Percentiles rank a stretch among this genome's conserved stretches.
phyloP scores from a whole-genome alignment of 2,329 filamentous ascomycete species.

The Diplocarpon mali region DNA sequence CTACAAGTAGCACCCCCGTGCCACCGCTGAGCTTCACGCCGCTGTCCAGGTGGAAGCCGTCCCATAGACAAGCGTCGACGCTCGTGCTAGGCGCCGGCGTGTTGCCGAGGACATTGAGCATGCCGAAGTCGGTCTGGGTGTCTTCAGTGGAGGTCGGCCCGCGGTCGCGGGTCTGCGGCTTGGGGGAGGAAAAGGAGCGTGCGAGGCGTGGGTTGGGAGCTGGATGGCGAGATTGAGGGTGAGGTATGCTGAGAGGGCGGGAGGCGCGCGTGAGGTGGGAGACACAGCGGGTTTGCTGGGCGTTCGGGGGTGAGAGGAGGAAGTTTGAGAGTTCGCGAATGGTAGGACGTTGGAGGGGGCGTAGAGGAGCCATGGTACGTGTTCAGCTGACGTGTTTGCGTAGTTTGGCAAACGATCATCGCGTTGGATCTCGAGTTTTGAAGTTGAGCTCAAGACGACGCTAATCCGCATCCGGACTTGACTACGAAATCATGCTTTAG shows the following conservation, averaged over 20 bases:
- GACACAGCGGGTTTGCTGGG: conserved; percentile 5
- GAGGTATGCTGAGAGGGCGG: neutral
- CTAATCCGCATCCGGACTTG: neutral
- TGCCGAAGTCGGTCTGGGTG: conserved; percentile 59
- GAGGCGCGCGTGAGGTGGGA: conserved; percentile 4
- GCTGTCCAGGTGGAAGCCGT: conserved; percentile 81
- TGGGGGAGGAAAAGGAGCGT: conserved; percentile 9
- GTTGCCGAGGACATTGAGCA: conserved; percentile 68
- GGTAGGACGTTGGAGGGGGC: conserved; percentile 16
- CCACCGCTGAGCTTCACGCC: conserved; percentile 60
- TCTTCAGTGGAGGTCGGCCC: conserved; percentile 49
- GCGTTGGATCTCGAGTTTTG: neutral
- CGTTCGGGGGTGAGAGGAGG: conserved; percentile 14
- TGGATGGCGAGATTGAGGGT: neutral
- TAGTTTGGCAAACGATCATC: no score
- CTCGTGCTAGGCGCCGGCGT: conserved; percentile 68
- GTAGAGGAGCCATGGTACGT: conserved; percentile 15
- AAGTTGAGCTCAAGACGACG: neutral
- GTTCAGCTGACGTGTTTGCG: no score
- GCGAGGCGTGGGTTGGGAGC: neutral
- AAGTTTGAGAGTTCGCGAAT: conserved; percentile 19
- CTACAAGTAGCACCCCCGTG: conserved; percentile 66
- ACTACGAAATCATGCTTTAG: neutral
- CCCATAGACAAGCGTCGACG: conserved; percentile 68
- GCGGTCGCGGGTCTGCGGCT: conserved; percentile 39